Conservation (phyloP, 805 yeast species). For the Starmerella ratchasimensis region DNA sequence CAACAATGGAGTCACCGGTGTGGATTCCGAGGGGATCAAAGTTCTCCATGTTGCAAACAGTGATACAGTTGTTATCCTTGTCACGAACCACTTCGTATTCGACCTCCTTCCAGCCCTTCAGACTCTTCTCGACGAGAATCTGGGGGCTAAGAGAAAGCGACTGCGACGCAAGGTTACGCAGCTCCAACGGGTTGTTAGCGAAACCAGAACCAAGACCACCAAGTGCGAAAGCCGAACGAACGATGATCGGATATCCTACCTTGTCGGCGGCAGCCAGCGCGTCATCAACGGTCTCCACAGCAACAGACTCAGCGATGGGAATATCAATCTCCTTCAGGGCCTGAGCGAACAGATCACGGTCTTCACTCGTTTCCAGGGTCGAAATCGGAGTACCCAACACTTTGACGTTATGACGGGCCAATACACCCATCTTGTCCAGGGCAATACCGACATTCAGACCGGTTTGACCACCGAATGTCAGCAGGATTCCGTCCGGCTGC, state of each 20-base stretch:
- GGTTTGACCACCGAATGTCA: slow-evolving; percentile 98
- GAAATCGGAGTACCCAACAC: slow-evolving; percentile 96
- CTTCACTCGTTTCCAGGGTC: slow-evolving; percentile 93
- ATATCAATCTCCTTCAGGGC: slow-evolving; percentile 90
- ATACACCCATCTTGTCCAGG: slow-evolving; percentile 86
- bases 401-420: slow-evolving; percentile 79
- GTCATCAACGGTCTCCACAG: slow-evolving; percentile 86
- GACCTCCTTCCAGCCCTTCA: slow-evolving; percentile 98
- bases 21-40: slow-evolving; percentile 97
- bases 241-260: slow-evolving; percentile 92
- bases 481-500: slow-evolving; percentile 86
- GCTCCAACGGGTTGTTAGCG: slow-evolving; percentile 70
- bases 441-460: slow-evolving; percentile 92
- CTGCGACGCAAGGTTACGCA: slow-evolving; percentile 76
- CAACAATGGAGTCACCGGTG: slow-evolving; percentile 97
- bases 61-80: slow-evolving; percentile 89
- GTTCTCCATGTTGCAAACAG: slow-evolving; percentile 98
- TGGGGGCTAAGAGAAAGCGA: slow-evolving; percentile 86
- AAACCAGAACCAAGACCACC: slow-evolving; percentile 98
- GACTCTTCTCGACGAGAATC: slow-evolving; percentile 87
- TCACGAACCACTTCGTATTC: slow-evolving; percentile 98
- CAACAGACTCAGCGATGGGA: slow-evolving; percentile 93
- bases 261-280: slow-evolving; percentile 78
- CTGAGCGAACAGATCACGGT: slow-evolving; percentile 88
- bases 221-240: slow-evolving; percentile 90